Conservation (phyloP, 352 stramenopile species). For the Pythium pyrilobum region DNA sequence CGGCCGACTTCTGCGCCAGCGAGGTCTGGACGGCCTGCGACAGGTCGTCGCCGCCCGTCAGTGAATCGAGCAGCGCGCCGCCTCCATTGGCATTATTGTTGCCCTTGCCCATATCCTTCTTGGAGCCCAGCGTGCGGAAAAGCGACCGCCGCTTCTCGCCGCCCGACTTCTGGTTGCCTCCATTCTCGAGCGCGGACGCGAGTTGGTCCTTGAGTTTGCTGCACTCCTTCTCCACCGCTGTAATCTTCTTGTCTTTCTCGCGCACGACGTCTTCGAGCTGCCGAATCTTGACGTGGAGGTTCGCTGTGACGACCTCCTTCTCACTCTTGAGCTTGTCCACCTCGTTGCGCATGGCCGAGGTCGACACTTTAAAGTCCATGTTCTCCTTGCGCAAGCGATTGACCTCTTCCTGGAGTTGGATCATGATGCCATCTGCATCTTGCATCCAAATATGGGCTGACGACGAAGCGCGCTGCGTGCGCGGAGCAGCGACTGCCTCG, state of each 20-base stretch:
- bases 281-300: conserved; percentile 83
- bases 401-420: conserved; percentile 66
- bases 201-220: conserved; percentile 61
- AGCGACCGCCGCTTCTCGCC: conserved; percentile 47
- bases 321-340: conserved; percentile 68
- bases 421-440: conserved; percentile 81
- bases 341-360: conserved; percentile 52
- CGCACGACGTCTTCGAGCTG: conserved; percentile 66
- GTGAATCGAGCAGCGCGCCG: conserved; percentile 29
- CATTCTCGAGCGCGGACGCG: conserved; percentile 10
- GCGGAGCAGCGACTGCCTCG: background rate
- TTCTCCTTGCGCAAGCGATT: conserved; percentile 70
- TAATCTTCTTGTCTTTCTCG: conserved; percentile 85
- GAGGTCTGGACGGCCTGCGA: conserved; percentile 46
- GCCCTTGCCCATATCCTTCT: conserved; percentile 45
- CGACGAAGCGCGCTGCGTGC: conserved; percentile 43
- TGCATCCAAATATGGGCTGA: conserved; percentile 80
- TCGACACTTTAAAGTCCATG: conserved; percentile 52
- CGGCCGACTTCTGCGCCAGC: conserved; percentile 63
- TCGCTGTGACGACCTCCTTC: conserved; percentile 67
- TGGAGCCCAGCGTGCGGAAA: conserved; percentile 69
- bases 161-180: conserved; percentile 27
- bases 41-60: conserved; percentile 23
- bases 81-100: conserved; percentile 17
- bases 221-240: conserved; percentile 59